phyloP scores from a whole-genome alignment of 768 basidiomycete species.

The Neoboletus subvelutipes region DNA sequence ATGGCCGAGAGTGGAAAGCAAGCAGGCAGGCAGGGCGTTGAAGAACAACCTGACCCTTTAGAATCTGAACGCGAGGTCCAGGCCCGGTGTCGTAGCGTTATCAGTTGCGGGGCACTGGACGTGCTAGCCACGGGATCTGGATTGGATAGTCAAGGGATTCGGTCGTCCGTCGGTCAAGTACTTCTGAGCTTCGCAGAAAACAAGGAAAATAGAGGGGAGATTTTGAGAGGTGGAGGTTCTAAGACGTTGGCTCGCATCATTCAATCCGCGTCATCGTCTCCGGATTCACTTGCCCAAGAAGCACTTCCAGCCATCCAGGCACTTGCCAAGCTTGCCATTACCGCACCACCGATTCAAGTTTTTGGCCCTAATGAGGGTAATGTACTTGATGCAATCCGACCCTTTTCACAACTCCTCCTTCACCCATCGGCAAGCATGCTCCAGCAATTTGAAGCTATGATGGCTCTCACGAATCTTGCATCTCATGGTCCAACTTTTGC shows the following conservation, averaged over 20 bases:
- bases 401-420: constrained; percentile 71
- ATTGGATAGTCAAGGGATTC: constrained; percentile 64
- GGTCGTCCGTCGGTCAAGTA: constrained; percentile 55
- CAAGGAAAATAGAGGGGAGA: constrained; percentile 70
- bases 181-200: constrained; percentile 75
- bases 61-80: constrained; percentile 71
- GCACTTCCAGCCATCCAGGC: constrained; percentile 74
- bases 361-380: constrained; percentile 83
- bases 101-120: constrained; percentile 63
- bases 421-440: constrained; percentile 68
- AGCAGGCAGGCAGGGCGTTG: constrained; percentile 26
- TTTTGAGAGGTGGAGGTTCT: constrained; percentile 77
- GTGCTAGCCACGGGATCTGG: constrained; percentile 58
- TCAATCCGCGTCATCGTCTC: constrained; percentile 41
- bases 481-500: constrained; percentile 70
- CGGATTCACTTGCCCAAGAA: constrained; percentile 25
- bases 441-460: constrained; percentile 88
- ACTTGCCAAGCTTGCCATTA: constrained; percentile 90
- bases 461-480: constrained; percentile 95
- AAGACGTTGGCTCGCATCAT: constrained; percentile 63
- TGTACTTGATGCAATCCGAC: constrained; percentile 80
- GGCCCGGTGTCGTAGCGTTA: constrained; percentile 52
- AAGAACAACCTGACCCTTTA: constrained; percentile 36
- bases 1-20: constrained; percentile 60
- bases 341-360: constrained; percentile 84